Evolutionary conservation across 2,329 filamentous ascomycete species (phyloP).

Genomic region (Endothia cerciana): DNA sequence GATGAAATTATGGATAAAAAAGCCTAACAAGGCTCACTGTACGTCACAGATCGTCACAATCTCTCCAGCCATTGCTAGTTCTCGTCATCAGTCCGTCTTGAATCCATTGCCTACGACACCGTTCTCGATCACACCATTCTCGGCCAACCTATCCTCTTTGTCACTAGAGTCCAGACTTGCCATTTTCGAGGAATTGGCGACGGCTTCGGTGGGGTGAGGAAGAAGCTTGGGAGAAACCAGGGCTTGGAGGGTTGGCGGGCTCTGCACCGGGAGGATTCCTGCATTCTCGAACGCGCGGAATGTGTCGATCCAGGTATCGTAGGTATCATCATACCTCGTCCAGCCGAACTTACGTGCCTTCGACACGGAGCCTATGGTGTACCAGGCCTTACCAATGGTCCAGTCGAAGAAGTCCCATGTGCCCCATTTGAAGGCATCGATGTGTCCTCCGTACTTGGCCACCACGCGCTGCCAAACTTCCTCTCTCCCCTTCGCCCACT

Average conservation of each 20-base stretch:
- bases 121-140: no score
- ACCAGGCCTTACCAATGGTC: conserved; percentile 27
- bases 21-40: no score
- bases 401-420: conserved; percentile 30
- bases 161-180: no score
- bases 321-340: conserved; percentile 26
- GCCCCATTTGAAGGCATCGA: conserved; percentile 28
- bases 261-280: conserved; percentile 23
- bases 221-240: neutral
- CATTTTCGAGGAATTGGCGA: neutral
- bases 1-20: no score
- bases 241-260: neutral
- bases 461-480: conserved; percentile 25
- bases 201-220: neutral
- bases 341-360: conserved; percentile 30
- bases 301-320: conserved; percentile 26
- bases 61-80: no score
- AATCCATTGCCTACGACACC: no score
- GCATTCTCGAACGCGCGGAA: conserved; percentile 29
- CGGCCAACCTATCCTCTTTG: no score
- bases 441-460: conserved; percentile 28
- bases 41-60: no score
- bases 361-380: conserved; percentile 21
- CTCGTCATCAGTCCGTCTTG: no score
- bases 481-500: conserved; percentile 29